Base-by-base conservation (phyloP, 441 rosid genomes). In the Capsella rubella region DNA sequence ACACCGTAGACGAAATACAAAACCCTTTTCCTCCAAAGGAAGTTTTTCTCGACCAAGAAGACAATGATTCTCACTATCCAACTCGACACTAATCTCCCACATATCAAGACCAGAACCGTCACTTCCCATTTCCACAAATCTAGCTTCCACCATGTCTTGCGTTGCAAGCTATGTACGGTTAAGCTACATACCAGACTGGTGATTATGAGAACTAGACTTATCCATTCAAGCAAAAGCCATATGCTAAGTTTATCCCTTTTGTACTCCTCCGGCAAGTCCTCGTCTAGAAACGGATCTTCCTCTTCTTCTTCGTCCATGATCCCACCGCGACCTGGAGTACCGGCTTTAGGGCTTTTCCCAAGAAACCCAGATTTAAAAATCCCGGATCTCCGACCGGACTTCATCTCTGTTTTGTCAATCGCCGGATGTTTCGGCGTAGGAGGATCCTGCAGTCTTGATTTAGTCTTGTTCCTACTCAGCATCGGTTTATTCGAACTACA, bases 1-100 rank as follows among this genome's bases (percentile, higher is more conserved):
- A 88, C 63, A 2, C 93, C 93, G 21, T 88, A 88, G 59, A 88
- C 93, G 57, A 88, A 86, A 61, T 88, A 88, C 81, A 88, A 45
- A 28, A 88, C 89, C 75, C 87, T 78, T 73, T 86, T 86, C 27
- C 89, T 79, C 77, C 79, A 49, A 31, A 73, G 56, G 32, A 88
- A 84, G 73, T 84, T 88, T 56, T 84, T 88, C 71, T 86, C 89
- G 2, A 81, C 81, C 8, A 79, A 80, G 62, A 80, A 86, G 52
- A 85, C 82, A 10, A 80, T 70, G 16, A 86, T 76, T 64, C 80
- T 78, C 51, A 88, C 83, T 51, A 85, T 80, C 89, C 92, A 86
- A 5, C 90, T 85, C 10, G 90, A 86, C 49, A 88, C 86, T 39
- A 88, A 64, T 43, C 92, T 83, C 51, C 92, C 92, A 56, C 92